Conservation (phyloP, 345 rosid genomes). For the Citrus mangshanensis region DNA sequence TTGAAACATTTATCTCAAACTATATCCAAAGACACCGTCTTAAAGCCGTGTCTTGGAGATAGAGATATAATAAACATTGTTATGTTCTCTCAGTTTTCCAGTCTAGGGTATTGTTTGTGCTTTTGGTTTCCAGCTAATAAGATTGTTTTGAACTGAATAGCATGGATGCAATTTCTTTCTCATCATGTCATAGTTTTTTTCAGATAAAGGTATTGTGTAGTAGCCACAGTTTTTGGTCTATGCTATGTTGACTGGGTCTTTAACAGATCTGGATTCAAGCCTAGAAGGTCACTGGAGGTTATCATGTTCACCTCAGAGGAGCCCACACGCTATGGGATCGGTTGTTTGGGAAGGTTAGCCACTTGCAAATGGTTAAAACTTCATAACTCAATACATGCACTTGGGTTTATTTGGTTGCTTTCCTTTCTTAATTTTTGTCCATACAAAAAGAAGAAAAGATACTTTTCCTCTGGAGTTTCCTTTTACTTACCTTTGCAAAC, state of each 20-base stretch:
- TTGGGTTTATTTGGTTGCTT: not conserved
- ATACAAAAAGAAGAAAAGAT: not conserved
- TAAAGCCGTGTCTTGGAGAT: not conserved
- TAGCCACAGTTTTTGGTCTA: not conserved
- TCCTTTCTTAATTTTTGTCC: not conserved
- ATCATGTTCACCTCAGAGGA: slow-evolving; percentile 92
- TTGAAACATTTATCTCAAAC: not conserved
- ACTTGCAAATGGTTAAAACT: not conserved
- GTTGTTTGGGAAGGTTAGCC: slow-evolving; percentile 92
- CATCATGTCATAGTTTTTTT: slow-evolving; percentile 1
- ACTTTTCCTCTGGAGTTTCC: not conserved
- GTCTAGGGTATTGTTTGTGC: not conserved
- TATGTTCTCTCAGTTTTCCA: not conserved
- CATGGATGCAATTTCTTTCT: not conserved
- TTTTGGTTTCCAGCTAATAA: not conserved
- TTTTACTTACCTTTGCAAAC: not conserved
- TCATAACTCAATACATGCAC: not conserved
- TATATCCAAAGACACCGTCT: not conserved
- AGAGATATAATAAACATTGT: not conserved
- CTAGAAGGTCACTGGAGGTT: slow-evolving; percentile 80
- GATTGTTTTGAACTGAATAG: not conserved
- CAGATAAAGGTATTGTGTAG: not conserved
- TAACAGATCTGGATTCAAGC: slow-evolving; percentile 75
- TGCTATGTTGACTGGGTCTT: slow-evolving; percentile 15
- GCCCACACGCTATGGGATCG: slow-evolving; percentile 90